Base-by-base conservation (phyloP, 164 flowering plant species). In the Annona squamosa region DNA sequence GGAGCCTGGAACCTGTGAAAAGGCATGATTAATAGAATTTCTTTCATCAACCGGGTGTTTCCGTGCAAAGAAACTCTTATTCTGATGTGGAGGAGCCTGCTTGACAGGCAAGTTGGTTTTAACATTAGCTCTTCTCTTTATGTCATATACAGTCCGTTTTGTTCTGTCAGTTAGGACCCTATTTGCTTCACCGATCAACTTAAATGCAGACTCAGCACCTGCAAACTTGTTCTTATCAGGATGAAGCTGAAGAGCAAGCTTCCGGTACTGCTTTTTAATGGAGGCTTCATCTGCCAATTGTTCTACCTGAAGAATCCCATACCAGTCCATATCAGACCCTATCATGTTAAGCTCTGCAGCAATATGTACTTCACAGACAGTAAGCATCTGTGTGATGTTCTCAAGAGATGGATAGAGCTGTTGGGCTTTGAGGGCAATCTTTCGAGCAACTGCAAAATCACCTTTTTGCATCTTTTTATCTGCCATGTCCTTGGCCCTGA, bases 181-280 rank as follows among this genome's bases (percentile, higher is more conserved):
- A 10, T 87, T 85, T 4, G 99, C 99, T 77, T 92, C 97, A 43
- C 90, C 88, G 72, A 92, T 84, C 73, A 92, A 71, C 82, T 89
- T 86, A 73, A 92, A 94, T 26, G 97, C 99, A 74, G 89, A 88
- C 78, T 88, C 91, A 10, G 99, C 98, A 66, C 99, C 99, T 17
- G 87, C 57, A 78, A 89, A 86, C 72, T 86, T 85, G 79, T 92
- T 94, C 76, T 92, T 94, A 72, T 92, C 98, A 65, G 99, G 99
- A 77, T 92, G 95, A 76, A 92, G 93, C 3, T 66, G 78, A 44
- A 92, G 87, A 44, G 94, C 98, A 72, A 89, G 81, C 78, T 87
- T 92, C 70, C 89, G 72, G 69, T 83, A 94, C 74, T 92, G 99
- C 77, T 89, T 91, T 85, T 80, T 91, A 66, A 94, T 86, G 3